phyloP scores from a whole-genome alignment of 1,139 yeast species.

The Pichia terricola region DNA sequence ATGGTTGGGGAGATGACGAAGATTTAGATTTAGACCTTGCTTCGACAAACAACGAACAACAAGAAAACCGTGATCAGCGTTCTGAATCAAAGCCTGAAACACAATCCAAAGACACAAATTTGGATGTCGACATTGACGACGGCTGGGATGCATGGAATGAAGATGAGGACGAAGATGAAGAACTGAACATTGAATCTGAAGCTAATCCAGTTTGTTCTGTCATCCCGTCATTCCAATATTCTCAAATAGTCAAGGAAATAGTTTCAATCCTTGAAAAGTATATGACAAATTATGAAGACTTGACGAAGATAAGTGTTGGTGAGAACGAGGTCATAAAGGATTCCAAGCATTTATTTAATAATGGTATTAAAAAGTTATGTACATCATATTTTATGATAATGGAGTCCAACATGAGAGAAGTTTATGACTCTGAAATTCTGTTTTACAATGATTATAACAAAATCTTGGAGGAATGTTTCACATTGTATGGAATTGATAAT shows the following conservation, averaged over 20 bases:
- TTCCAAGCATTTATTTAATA: conserved; percentile 15
- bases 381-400: conserved; percentile 19
- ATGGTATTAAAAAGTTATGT: conserved; percentile 19
- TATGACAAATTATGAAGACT: conserved; percentile 10
- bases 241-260: conserved; percentile 10
- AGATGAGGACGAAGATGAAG: neutral
- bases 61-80: neutral
- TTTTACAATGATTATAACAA: conserved; percentile 24
- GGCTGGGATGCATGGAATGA: neutral
- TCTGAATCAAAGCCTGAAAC: conserved; percentile 1
- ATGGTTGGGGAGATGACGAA: conserved; percentile 13
- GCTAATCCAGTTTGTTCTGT: neutral
- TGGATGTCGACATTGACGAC: conserved; percentile 13
- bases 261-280: conserved; percentile 12
- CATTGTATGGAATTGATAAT: conserved; percentile 13
- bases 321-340: conserved; percentile 11
- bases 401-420: conserved; percentile 8
- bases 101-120: conserved; percentile 17
- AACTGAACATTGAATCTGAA: neutral
- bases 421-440: conserved; percentile 18
- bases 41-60: neutral
- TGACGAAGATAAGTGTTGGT: conserved; percentile 4
- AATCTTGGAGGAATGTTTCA: conserved; percentile 16
- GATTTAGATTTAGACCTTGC: conserved; percentile 12
- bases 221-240: conserved; percentile 10